Conservation (phyloP, 805 yeast genomes). For the Saturnispora sekii region DNA sequence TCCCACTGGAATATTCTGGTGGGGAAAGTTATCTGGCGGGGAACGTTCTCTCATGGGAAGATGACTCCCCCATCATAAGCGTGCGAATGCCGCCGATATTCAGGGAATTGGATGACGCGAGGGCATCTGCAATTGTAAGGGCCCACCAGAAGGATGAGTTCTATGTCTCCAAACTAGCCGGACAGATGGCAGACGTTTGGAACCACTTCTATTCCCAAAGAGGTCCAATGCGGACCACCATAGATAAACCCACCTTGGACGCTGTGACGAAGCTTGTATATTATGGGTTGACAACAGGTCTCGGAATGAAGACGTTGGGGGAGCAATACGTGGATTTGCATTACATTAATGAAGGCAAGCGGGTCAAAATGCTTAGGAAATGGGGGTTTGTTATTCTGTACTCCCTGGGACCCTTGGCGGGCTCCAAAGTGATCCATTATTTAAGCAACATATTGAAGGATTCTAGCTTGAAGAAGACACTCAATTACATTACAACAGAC, state of each 20-base stretch:
- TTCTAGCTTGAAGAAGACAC: slow-evolving; percentile 6
- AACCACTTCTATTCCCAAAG: slow-evolving; percentile 49
- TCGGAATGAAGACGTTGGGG: slow-evolving; percentile 78
- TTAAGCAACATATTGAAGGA: not conserved
- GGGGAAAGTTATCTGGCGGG: too few relatives aligned
- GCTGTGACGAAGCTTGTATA: slow-evolving; percentile 52
- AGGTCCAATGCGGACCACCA: slow-evolving; percentile 33
- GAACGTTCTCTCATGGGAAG: too few relatives aligned
- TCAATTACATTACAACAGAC: slow-evolving; percentile 31
- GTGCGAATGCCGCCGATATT: slow-evolving; percentile 1
- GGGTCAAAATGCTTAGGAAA: slow-evolving; percentile 39
- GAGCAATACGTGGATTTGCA: slow-evolving; percentile 86
- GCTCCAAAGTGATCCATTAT: slow-evolving; percentile 23
- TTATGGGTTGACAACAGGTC: slow-evolving; percentile 61
- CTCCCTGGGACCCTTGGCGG: slow-evolving; percentile 51
- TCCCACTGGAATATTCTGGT: too few relatives aligned
- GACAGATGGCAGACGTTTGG: slow-evolving; percentile 47
- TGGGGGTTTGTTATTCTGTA: slow-evolving; percentile 51
- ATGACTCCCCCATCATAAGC: not conserved
- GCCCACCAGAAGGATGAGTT: slow-evolving; percentile 87
- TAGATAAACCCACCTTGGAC: slow-evolving; percentile 52
- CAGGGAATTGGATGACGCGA: slow-evolving; percentile 34
- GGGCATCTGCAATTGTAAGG: slow-evolving; percentile 84
- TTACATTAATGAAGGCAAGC: slow-evolving; percentile 27
- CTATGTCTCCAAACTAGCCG: slow-evolving; percentile 45